phyloP scores from a whole-genome alignment of 1,284 basidiomycete species.

The Phaffia rhodozyma region DNA sequence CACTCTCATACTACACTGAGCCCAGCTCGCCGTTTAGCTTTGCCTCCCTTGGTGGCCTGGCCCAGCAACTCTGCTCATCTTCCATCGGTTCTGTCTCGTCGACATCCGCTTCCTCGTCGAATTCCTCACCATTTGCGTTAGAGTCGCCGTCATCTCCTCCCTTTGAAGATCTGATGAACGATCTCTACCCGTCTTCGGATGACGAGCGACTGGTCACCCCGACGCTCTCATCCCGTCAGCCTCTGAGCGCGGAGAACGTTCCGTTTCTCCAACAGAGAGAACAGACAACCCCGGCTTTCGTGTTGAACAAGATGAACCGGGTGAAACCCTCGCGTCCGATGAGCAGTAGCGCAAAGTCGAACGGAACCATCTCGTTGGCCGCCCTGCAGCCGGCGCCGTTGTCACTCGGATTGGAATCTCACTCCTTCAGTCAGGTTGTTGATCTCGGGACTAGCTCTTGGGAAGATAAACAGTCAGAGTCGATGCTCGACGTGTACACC shows the following conservation, averaged over 20 bases:
- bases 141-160: not conserved
- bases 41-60: constrained; percentile 6
- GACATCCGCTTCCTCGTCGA: not conserved
- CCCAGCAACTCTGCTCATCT: constrained; percentile 13
- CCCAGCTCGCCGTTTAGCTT: not conserved
- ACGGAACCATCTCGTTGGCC: no score
- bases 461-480: no score
- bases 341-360: no score
- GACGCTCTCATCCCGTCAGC: not conserved
- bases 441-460: no score
- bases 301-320: not conserved
- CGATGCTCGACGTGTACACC: no score
- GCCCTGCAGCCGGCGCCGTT: no score
- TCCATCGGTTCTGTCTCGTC: not conserved
- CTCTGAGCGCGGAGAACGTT: not conserved
- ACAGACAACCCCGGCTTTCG: constrained; percentile 1
- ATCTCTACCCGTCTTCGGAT: constrained; percentile 5
- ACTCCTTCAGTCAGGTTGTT: no score
- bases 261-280: not conserved
- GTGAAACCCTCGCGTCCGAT: not conserved
- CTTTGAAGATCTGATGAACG: not conserved
- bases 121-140: not conserved
- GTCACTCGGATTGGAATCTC: no score
- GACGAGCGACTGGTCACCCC: constrained; percentile 6
- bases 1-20: not conserved